Conservation (phyloP, 495 filamentous ascomycete genomes). For the Antarctomyces pellizariae region DNA sequence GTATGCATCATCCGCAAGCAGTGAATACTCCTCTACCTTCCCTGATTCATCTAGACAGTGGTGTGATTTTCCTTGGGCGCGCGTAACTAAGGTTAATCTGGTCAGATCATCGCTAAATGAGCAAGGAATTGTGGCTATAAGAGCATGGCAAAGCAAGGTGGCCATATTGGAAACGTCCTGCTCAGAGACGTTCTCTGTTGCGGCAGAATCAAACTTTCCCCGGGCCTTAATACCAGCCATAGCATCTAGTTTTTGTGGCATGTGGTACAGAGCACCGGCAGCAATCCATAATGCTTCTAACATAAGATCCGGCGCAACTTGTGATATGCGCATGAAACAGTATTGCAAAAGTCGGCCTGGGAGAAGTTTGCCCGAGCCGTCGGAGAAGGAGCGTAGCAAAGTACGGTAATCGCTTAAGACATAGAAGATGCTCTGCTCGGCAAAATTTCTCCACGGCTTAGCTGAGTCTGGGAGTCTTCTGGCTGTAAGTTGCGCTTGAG, state of each 20-base stretch:
- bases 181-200: conserved; percentile 9
- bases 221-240: conserved; percentile 6
- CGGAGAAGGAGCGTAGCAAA: conserved; percentile 40
- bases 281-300: conserved; percentile 61
- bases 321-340: conserved; percentile 27
- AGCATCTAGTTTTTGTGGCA: conserved; percentile 31
- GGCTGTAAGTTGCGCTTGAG: too few species aligned
- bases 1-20: conserved; percentile 30
- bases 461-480: conserved; percentile 6
- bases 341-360: conserved; percentile 28
- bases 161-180: conserved; percentile 15
- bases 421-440: conserved; percentile 53
- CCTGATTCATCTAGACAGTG: too few species aligned
- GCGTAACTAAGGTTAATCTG: conserved; percentile 27
- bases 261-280: conserved; percentile 39
- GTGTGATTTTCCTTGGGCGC: too few species aligned
- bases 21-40: too few species aligned
- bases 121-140: too few species aligned
- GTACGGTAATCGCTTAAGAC: conserved; percentile 41
- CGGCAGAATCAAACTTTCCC: conserved; percentile 17
- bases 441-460: conserved; percentile 31
- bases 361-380: conserved; percentile 17
- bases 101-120: conserved; percentile 25
- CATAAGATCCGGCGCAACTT: conserved; percentile 27
- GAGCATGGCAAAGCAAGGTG: too few species aligned